These are phyloP conservation scores for Teratosphaeria zuluensis DNA, from an alignment of 2,329 filamentous ascomycete species.

Conservation along the genomic window DNA sequence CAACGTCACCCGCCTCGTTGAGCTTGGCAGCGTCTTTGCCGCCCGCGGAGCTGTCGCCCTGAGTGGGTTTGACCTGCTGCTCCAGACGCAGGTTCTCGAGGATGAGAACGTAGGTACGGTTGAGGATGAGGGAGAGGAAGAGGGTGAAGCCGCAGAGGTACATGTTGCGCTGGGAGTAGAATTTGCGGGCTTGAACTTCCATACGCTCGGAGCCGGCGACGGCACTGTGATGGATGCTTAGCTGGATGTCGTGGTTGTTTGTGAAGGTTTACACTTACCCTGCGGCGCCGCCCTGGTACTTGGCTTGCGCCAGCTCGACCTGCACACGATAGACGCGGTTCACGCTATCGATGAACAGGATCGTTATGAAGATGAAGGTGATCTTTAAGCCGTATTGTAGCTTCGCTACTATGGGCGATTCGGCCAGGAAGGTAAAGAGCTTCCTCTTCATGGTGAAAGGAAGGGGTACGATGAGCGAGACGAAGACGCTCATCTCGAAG, in stretches of 20 bases:
- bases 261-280: conserved; percentile 33
- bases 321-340: conserved; percentile 95
- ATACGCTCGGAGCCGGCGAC: conserved; percentile 82
- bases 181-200: conserved; percentile 98
- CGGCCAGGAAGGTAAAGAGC: conserved; percentile 93
- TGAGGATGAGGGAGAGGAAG: conserved; percentile 95
- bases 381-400: conserved; percentile 98
- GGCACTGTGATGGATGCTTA: conserved; percentile 36
- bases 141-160: conserved; percentile 99
- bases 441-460: conserved; percentile 78
- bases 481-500: conserved; percentile 73
- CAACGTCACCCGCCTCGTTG: conserved; percentile 60
- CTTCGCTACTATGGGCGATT: conserved; percentile 76
- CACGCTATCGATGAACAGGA: conserved; percentile 95
- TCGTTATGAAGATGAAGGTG: conserved; percentile 96
- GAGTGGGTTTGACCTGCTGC: conserved; percentile 77
- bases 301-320: conserved; percentile 69
- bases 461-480: conserved; percentile 73
- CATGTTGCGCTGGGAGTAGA: conserved; percentile 99
- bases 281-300: conserved; percentile 42
- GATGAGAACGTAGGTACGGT: conserved; percentile 98
- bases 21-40: conserved; percentile 60
- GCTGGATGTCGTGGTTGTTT: background rate
- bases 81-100: conserved; percentile 85
- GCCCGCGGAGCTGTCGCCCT: conserved; percentile 50